A percentile compares a stretch with the other conserved stretches of the same genome.
Evolutionary conservation across 495 filamentous ascomycete species (phyloP).

Genomic region (Sordaria brevicollis): DNA sequence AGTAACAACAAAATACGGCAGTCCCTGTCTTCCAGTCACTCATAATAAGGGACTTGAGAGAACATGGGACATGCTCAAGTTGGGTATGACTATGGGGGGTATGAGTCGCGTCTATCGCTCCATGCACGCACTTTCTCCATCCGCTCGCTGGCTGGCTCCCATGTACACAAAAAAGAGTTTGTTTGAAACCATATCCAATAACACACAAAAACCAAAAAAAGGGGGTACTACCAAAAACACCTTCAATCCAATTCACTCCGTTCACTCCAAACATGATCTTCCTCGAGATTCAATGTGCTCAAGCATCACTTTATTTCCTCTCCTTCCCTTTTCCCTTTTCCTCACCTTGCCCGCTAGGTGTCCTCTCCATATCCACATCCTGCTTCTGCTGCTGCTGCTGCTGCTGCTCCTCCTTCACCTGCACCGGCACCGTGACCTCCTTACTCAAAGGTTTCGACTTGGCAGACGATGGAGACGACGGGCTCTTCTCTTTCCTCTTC

Average conservation of each 20-base stretch:
- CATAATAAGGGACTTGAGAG: no score
- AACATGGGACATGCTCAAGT: background rate
- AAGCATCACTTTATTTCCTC: background rate
- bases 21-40: background rate
- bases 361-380: background rate
- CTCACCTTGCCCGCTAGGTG: background rate
- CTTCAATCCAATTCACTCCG: background rate
- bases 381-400: background rate
- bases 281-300: background rate
- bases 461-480: background rate
- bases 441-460: background rate
- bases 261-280: no score
- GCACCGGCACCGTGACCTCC: background rate
- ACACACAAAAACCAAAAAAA: background rate
- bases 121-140: background rate
- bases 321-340: background rate
- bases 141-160: background rate
- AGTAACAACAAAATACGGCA: background rate
- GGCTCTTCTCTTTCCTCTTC: constrained; percentile 2
- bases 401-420: background rate
- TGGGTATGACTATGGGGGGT: background rate
- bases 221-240: background rate
- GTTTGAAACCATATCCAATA: background rate
- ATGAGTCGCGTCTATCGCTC: background rate
- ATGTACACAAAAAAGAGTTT: background rate